Conservation (phyloP, 352 stramenopile genomes). For the Globisporangium takayamanum region DNA sequence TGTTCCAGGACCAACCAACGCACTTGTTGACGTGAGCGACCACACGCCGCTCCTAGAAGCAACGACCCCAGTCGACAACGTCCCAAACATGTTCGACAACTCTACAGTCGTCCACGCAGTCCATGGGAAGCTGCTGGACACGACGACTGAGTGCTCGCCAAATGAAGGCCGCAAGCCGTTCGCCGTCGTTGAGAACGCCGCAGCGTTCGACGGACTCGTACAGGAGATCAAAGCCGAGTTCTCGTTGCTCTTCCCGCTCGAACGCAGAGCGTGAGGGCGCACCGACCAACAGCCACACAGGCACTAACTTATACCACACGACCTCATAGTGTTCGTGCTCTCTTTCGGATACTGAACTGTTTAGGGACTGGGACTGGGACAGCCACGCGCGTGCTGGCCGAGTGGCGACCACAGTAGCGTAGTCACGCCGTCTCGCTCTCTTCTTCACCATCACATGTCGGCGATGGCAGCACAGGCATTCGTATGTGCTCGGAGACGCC, state of each 20-base stretch:
- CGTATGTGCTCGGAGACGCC: not conserved
- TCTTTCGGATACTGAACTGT: too few species aligned
- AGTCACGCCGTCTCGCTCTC: too few species aligned
- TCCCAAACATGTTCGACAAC: not conserved
- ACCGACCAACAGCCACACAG: not conserved
- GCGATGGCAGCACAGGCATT: too few species aligned
- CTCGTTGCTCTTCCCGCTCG: conserved; percentile 8
- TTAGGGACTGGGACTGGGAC: too few species aligned
- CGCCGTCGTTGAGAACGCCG: not conserved
- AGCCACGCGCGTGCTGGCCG: too few species aligned
- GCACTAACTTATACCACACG: too few species aligned
- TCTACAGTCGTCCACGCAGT: conserved; percentile 1
- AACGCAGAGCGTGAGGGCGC: not conserved
- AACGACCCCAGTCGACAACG: too few species aligned
- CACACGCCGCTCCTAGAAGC: not conserved
- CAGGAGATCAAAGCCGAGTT: conserved; percentile 13
- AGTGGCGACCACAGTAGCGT: too few species aligned
- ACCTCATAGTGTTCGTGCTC: not conserved
- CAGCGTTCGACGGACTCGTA: conserved; percentile 12
- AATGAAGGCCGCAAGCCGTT: not conserved
- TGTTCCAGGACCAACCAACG: not conserved
- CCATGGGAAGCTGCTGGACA: conserved; percentile 12
- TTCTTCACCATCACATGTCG: too few species aligned
- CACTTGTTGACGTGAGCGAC: not conserved
- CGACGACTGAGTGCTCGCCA: not conserved